Conservation (phyloP, 805 yeast species). For the Candida suzukii region DNA sequence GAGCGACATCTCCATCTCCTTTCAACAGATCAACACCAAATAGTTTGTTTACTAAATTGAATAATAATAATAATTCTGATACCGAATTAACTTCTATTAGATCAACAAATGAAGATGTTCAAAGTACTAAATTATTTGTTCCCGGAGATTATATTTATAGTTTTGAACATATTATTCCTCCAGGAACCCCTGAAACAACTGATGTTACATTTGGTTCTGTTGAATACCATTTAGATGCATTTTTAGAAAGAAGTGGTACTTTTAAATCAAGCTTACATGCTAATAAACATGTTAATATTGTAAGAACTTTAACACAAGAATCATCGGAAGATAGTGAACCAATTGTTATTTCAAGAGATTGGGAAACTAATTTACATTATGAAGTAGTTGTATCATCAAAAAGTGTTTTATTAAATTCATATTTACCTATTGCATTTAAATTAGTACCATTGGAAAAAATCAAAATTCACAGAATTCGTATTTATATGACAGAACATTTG, state of each 20-base stretch:
- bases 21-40: slow-evolving; percentile 1
- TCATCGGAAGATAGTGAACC: slow-evolving; percentile 91
- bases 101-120: slow-evolving; percentile 13
- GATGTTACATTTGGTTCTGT: slow-evolving; percentile 79
- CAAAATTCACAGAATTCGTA: slow-evolving; percentile 75
- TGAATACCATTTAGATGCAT: slow-evolving; percentile 59
- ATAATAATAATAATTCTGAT: slow-evolving; percentile 2
- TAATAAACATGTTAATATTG: slow-evolving; percentile 52
- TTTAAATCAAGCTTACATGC: slow-evolving; percentile 74
- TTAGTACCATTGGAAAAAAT: slow-evolving; percentile 85
- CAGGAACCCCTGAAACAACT: slow-evolving; percentile 76
- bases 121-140: slow-evolving; percentile 37
- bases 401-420: slow-evolving; percentile 75
- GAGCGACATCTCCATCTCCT: slow-evolving; percentile 19
- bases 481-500: slow-evolving; percentile 80
- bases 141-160: slow-evolving; percentile 92
- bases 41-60: slow-evolving; percentile 4
- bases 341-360: slow-evolving; percentile 78
- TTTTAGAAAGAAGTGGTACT: slow-evolving; percentile 72
- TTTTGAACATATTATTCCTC: slow-evolving; percentile 82
- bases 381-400: slow-evolving; percentile 90
- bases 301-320: slow-evolving; percentile 71
- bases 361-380: slow-evolving; percentile 90
- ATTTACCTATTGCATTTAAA: slow-evolving; percentile 76
- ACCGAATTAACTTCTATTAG: slow-evolving; percentile 14